Percentiles rank a stretch among this genome's conserved stretches.
Conservation (phyloP, 1,139 yeast genomes). For the Martiniozyma asiatica region DNA sequence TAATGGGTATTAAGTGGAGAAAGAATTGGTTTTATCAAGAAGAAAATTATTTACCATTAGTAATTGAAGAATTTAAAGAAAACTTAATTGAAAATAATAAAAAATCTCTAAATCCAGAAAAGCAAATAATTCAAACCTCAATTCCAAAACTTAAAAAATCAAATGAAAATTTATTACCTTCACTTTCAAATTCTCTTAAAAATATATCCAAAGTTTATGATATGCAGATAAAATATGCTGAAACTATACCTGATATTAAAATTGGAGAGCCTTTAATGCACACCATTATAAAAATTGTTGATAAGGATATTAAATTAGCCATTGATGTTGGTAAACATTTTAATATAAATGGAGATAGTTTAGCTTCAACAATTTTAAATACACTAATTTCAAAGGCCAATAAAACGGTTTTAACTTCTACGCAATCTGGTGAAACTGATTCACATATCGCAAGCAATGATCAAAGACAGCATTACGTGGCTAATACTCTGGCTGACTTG, state of each 20-base stretch:
- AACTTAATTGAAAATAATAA: slow-evolving; percentile 10
- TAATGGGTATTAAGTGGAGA: slow-evolving; percentile 1
- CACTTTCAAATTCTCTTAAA: slow-evolving; percentile 1
- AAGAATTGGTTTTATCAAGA: slow-evolving; percentile 18
- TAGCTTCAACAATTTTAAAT: slow-evolving; percentile 50
- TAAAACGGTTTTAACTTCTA: no score
- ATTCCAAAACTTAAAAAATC: slow-evolving; percentile 1
- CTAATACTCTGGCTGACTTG: background rate
- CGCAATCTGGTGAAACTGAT: no score
- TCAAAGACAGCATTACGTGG: no score
- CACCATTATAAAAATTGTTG: slow-evolving; percentile 42
- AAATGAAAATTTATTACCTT: background rate
- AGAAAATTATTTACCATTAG: slow-evolving; percentile 13
- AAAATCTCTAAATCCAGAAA: no score
- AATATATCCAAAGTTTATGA: slow-evolving; percentile 3
- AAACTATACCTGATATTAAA: slow-evolving; percentile 34
- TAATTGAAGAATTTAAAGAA: slow-evolving; percentile 12
- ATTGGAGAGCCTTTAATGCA: slow-evolving; percentile 34
- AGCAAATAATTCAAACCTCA: slow-evolving; percentile 39
- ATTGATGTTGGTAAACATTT: slow-evolving; percentile 46
- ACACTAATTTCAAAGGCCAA: slow-evolving; percentile 29
- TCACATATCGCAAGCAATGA: no score
- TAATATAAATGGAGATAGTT: slow-evolving; percentile 50
- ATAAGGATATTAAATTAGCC: slow-evolving; percentile 50
- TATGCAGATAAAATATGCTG: slow-evolving; percentile 18